Percentiles rank a stretch among this genome's conserved stretches.
Evolutionary conservation across 257 asterid genomes (phyloP).

Genomic region (Echium plantagineum): DNA sequence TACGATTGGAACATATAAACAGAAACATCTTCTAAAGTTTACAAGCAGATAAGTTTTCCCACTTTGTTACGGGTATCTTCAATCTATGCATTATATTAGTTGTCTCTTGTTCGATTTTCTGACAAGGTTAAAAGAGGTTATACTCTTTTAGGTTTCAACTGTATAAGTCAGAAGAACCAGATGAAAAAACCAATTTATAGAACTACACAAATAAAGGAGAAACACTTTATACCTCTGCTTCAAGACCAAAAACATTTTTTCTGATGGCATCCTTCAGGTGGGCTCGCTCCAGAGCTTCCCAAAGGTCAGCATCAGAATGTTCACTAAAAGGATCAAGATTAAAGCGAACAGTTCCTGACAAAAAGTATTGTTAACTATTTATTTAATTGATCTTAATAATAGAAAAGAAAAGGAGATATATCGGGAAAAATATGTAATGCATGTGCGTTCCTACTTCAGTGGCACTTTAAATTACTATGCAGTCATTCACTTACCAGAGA

Average conservation of each 20-base stretch:
- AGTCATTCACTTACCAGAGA: constrained; percentile 39
- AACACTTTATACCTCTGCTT: constrained; percentile 58
- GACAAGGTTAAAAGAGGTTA: no score
- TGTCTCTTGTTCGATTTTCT: no score
- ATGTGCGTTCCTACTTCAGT: not conserved
- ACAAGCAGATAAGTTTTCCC: no score
- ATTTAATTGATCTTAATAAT: not conserved
- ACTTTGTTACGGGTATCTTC: no score
- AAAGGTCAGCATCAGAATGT: constrained; percentile 66
- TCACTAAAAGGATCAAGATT: constrained; percentile 85
- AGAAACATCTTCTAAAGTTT: no score
- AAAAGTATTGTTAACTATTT: not conserved
- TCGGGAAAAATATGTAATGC: not conserved
- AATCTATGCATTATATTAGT: no score
- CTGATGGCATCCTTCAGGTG: constrained; percentile 69
- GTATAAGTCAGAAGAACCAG: no score
- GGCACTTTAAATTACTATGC: no score
- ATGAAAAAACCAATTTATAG: not conserved
- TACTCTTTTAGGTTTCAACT: no score
- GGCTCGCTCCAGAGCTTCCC: constrained; percentile 89
- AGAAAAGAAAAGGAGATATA: not conserved
- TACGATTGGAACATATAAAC: no score
- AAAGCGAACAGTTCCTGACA: constrained; percentile 65
- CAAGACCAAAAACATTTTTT: constrained; percentile 55
- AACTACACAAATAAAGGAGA: not conserved